phyloP scores from a whole-genome alignment of 768 basidiomycete genomes.

The Termitomyces heimii region DNA sequence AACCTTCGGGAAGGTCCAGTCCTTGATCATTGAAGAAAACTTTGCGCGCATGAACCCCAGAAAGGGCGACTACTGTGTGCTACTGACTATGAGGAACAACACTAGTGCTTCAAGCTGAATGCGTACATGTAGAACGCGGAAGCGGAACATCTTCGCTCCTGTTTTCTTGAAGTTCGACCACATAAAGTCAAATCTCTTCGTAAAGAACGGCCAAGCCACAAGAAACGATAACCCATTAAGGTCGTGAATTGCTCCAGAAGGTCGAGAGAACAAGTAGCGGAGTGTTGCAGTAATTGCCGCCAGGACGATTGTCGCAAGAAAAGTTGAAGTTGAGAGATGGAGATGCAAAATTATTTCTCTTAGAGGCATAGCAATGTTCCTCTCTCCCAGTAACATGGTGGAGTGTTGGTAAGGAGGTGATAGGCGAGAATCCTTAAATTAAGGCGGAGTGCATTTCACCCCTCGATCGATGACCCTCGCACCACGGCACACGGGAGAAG shows the following conservation, averaged over 20 bases:
- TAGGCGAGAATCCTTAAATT: not conserved
- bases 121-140: constrained; percentile 22
- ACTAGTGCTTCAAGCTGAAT: not conserved
- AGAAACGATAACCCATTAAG: constrained; percentile 22
- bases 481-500: not conserved
- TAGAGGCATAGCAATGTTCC: not conserved
- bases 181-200: constrained; percentile 24
- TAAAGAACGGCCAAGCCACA: constrained; percentile 27
- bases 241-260: constrained; percentile 6
- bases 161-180: constrained; percentile 19
- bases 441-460: not conserved
- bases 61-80: constrained; percentile 19
- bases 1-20: constrained; percentile 17
- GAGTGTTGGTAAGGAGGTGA: not conserved
- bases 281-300: not conserved
- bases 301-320: not conserved
- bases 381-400: not conserved
- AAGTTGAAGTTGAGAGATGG: not conserved
- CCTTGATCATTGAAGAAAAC: constrained; percentile 18
- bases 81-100: not conserved
- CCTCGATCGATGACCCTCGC: not conserved
- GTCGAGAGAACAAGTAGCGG: not conserved
- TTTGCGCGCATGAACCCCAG: constrained; percentile 18
- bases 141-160: constrained; percentile 20
- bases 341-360: not conserved